Evolutionary conservation across 148 eudicot genomes (phyloP).

Genomic region (Silene latifolia): DNA sequence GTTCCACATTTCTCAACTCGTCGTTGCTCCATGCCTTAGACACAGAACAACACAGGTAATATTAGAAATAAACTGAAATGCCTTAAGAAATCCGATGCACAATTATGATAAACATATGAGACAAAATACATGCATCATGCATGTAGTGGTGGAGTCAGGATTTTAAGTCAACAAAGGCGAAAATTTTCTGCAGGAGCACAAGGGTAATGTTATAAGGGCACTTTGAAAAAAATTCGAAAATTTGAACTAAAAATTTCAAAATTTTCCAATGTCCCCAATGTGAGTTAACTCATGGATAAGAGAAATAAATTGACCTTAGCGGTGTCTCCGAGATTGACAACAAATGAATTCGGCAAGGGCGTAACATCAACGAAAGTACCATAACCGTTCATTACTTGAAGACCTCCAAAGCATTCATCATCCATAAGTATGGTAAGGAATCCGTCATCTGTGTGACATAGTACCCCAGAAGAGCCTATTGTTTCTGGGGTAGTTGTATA

Average conservation of each 20-base stretch:
- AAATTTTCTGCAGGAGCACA: too few species aligned
- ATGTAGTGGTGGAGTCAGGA: too few species aligned
- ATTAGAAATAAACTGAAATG: background rate
- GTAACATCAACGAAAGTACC: slow-evolving; percentile 45
- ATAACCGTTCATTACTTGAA: slow-evolving; percentile 52
- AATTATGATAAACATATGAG: background rate
- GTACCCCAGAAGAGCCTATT: slow-evolving; percentile 51
- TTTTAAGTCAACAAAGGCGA: too few species aligned
- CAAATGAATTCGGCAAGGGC: slow-evolving; percentile 51
- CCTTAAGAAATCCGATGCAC: too few species aligned
- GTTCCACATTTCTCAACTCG: slow-evolving; percentile 47
- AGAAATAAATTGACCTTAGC: slow-evolving; percentile 37
- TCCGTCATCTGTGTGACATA: slow-evolving; percentile 64
- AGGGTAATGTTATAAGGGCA: too few species aligned
- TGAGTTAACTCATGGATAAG: too few species aligned
- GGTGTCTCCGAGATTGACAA: slow-evolving; percentile 61
- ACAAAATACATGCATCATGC: too few species aligned
- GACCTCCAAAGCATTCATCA: slow-evolving; percentile 64
- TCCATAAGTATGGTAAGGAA: slow-evolving; percentile 66
- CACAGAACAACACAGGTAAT: background rate
- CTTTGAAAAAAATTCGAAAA: too few species aligned
- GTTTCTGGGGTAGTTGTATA: slow-evolving; percentile 51
- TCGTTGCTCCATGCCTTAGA: slow-evolving; percentile 69
- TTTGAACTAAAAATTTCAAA: too few species aligned
- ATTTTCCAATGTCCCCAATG: too few species aligned